These are phyloP conservation scores for Hygrocybe coccinea DNA, from an alignment of 768 basidiomycete species.

Conservation along the genomic window DNA sequence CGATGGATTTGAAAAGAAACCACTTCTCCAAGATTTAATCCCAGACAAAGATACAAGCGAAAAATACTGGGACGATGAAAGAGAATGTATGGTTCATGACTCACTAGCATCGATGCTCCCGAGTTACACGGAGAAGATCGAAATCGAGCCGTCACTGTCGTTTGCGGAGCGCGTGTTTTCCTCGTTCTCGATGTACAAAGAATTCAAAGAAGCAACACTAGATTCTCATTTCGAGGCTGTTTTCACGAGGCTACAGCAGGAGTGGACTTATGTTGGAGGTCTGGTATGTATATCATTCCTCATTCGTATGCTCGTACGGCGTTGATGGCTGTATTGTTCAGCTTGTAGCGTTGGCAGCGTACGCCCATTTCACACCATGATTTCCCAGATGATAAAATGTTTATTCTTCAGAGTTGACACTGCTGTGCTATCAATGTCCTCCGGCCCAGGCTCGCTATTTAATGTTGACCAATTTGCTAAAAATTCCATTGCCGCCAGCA, in stretches of 20 bases:
- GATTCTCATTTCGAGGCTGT: constrained; percentile 52
- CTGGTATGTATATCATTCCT: constrained; percentile 39
- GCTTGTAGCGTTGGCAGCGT: constrained; percentile 61
- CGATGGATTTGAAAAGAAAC: constrained; percentile 20
- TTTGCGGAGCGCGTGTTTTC: constrained; percentile 39
- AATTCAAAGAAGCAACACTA: constrained; percentile 42
- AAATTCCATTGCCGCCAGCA: constrained; percentile 52
- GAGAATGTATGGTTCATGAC: constrained; percentile 20
- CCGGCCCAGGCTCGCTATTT: constrained; percentile 47
- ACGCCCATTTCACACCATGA: constrained; percentile 15
- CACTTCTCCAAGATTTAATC: constrained; percentile 17
- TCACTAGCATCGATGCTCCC: constrained; percentile 32
- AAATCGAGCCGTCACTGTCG: constrained; percentile 24
- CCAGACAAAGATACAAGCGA: constrained; percentile 1
- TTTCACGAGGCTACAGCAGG: constrained; percentile 44
- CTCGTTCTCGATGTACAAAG: constrained; percentile 52
- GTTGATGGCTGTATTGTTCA: constrained; percentile 17
- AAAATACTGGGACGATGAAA: constrained; percentile 13
- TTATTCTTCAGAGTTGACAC: constrained; percentile 38
- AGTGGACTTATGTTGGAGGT: constrained; percentile 66
- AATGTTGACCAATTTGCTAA: constrained; percentile 42
- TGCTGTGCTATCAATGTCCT: constrained; percentile 55
- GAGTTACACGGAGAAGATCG: constrained; percentile 40
- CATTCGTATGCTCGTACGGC: not conserved
- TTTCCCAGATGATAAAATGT: not conserved